These are phyloP conservation scores for Phytophthora vignae DNA, from an alignment of 352 stramenopile genomes.

Conservation along the genomic window DNA sequence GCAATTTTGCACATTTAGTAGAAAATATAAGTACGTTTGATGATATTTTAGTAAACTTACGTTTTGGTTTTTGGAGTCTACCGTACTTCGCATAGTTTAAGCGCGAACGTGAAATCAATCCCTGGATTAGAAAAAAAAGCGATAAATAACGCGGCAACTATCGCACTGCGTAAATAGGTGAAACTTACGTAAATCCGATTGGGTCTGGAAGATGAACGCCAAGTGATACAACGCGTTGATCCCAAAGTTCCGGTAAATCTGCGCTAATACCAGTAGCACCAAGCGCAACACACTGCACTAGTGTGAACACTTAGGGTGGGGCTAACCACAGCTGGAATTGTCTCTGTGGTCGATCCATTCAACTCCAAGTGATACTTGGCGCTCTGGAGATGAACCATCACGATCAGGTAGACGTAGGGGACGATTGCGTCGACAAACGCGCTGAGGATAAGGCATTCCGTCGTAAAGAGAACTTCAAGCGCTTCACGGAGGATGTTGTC, in stretches of 20 bases:
- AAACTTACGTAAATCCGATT: slow-evolving; percentile 19
- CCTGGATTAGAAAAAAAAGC: neutral
- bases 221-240: slow-evolving; percentile 42
- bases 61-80: no score
- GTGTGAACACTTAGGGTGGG: neutral
- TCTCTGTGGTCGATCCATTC: neutral
- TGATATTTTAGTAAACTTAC: no score
- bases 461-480: slow-evolving; percentile 23
- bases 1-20: no score
- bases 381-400: neutral
- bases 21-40: no score
- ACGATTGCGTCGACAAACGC: neutral
- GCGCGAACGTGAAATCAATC: neutral
- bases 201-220: slow-evolving; percentile 48
- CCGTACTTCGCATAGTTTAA: no score
- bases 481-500: neutral
- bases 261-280: neutral
- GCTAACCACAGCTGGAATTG: neutral
- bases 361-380: slow-evolving; percentile 38
- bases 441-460: slow-evolving; percentile 35
- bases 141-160: no score
- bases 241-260: slow-evolving; percentile 24
- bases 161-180: no score
- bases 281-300: slow-evolving; percentile 19
- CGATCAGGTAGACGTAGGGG: neutral